These are phyloP conservation scores for Amylocystis lapponica DNA, from an alignment of 768 basidiomycete species.

Conservation along the genomic window DNA sequence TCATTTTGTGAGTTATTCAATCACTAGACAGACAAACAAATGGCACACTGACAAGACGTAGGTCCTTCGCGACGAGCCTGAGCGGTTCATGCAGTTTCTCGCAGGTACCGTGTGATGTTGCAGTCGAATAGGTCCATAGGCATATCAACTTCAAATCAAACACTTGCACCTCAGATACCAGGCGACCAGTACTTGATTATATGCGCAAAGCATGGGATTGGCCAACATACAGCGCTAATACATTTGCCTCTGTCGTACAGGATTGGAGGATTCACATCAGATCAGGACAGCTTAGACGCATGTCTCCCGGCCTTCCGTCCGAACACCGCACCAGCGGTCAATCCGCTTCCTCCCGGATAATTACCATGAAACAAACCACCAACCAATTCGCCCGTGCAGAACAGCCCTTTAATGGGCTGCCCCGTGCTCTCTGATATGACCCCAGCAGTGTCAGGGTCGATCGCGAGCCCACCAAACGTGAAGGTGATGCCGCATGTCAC, in stretches of 20 bases:
- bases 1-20: conserved; percentile 2
- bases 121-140: too few relatives aligned
- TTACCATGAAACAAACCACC: conserved; percentile 59
- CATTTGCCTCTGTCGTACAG: too few relatives aligned
- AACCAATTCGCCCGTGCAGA: conserved; percentile 66
- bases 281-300: conserved; percentile 30
- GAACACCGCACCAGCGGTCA: conserved; percentile 63
- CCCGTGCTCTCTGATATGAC: conserved; percentile 41
- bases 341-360: conserved; percentile 66
- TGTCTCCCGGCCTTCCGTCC: conserved; percentile 48
- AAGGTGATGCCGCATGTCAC: conserved; percentile 69
- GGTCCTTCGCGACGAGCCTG: neutral
- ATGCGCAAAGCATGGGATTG: too few relatives aligned
- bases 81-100: neutral
- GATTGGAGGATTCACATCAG: too few relatives aligned
- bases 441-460: conserved; percentile 47
- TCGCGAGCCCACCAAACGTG: conserved; percentile 63
- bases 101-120: neutral
- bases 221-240: too few relatives aligned
- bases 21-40: too few relatives aligned
- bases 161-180: too few relatives aligned
- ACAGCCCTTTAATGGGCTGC: conserved; percentile 45
- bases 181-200: too few relatives aligned
- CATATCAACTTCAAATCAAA: too few relatives aligned
- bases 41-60: too few relatives aligned